These are phyloP conservation scores for Apiospora aurea DNA, from an alignment of 2,329 filamentous ascomycete genomes.

Conservation along the genomic window DNA sequence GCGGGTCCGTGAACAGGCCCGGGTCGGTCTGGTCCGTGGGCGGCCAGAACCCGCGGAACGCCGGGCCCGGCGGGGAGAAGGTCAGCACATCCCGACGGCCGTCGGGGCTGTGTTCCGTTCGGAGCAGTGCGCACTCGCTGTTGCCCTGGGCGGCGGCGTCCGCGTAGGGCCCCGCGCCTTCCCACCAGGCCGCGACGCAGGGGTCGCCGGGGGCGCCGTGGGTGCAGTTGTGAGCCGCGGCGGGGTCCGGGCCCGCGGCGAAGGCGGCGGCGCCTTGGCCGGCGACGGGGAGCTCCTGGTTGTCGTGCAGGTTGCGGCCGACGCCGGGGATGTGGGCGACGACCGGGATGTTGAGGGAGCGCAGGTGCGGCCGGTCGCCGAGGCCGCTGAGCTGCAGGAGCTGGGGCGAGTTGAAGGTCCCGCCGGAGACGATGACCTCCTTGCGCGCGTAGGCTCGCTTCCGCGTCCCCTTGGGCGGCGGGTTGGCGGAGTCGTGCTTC, in stretches of 20 bases:
- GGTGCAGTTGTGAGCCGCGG: constrained; percentile 3
- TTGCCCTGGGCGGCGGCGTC: background rate
- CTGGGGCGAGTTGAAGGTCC: constrained; percentile 56
- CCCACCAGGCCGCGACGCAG: background rate
- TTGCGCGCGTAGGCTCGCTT: constrained; percentile 39
- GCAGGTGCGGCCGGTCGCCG: constrained; percentile 48
- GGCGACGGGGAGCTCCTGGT: constrained; percentile 45
- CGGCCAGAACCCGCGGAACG: constrained; percentile 36
- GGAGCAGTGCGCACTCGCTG: constrained; percentile 14
- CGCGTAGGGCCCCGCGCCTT: background rate
- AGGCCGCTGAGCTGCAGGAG: constrained; percentile 57
- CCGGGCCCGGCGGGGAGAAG: constrained; percentile 28
- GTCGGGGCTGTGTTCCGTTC: constrained; percentile 23
- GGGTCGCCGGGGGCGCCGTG: constrained; percentile 11
- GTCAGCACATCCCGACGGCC: constrained; percentile 33
- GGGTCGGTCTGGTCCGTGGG: constrained; percentile 32
- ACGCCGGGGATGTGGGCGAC: constrained; percentile 54
- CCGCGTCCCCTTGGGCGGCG: constrained; percentile 35
- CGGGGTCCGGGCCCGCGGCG: background rate
- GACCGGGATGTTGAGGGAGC: constrained; percentile 49
- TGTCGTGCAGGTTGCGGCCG: constrained; percentile 56
- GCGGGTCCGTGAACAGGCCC: constrained; percentile 36
- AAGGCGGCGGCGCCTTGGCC: constrained; percentile 28
- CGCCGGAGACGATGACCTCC: constrained; percentile 57
- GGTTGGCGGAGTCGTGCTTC: constrained; percentile 33